phyloP scores from a whole-genome alignment of 2,329 filamentous ascomycete genomes.

The Aspergillus fischeri region DNA sequence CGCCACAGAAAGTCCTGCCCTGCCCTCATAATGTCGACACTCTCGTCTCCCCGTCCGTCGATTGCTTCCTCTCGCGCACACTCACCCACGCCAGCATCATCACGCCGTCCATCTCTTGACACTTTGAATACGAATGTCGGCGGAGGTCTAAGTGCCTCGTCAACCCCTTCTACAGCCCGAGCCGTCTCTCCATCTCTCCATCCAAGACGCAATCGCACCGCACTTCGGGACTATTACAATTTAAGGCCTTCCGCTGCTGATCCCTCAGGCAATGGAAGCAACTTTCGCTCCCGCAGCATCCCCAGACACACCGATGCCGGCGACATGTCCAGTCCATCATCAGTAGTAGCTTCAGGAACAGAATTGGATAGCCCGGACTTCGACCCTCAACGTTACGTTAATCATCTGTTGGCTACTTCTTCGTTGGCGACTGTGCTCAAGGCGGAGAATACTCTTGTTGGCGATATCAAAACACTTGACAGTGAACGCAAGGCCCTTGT shows the following conservation, averaged over 20 bases:
- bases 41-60: constrained; percentile 57
- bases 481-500: constrained; percentile 96
- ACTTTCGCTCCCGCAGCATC: constrained; percentile 33
- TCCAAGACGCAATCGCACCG: constrained; percentile 68
- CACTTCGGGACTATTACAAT: constrained; percentile 92
- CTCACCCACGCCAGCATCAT: constrained; percentile 65
- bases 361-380: constrained; percentile 75
- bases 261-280: constrained; percentile 16
- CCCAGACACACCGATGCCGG: constrained; percentile 39
- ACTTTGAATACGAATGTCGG: constrained; percentile 54
- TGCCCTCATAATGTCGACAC: constrained; percentile 49
- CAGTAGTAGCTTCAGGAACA: constrained; percentile 28
- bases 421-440: constrained; percentile 42
- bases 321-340: constrained; percentile 36
- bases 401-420: constrained; percentile 39
- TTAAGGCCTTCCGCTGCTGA: constrained; percentile 53
- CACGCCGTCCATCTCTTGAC: constrained; percentile 70
- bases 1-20: neutral
- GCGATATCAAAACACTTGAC: constrained; percentile 82
- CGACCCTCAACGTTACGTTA: constrained; percentile 58
- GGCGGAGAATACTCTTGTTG: constrained; percentile 44
- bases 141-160: constrained; percentile 42
- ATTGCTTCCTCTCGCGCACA: constrained; percentile 53
- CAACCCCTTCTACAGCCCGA: constrained; percentile 39
- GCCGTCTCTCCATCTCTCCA: constrained; percentile 34